These are phyloP conservation scores for Paxillus rubicundulus DNA, from an alignment of 768 basidiomycete species.

Conservation along the genomic window DNA sequence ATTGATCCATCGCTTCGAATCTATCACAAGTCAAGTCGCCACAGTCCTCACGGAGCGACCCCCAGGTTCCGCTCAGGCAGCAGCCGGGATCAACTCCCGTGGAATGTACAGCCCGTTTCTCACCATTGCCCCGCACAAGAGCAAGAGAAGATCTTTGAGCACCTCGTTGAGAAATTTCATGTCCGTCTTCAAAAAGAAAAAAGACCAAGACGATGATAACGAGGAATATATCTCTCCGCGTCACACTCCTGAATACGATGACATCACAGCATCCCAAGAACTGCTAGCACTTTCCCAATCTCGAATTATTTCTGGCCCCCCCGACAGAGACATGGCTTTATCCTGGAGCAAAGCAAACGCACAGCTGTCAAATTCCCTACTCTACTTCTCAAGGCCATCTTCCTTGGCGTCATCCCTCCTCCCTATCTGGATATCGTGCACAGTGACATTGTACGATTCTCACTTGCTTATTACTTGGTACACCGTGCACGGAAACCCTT, in stretches of 20 bases:
- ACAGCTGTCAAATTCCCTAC: slow-evolving; percentile 31
- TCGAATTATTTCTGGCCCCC: slow-evolving; percentile 1
- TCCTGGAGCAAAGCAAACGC: not conserved
- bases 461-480: slow-evolving; percentile 50
- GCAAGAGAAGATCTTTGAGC: slow-evolving; percentile 51
- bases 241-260: slow-evolving; percentile 8
- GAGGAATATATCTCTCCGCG: slow-evolving; percentile 12
- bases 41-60: slow-evolving; percentile 9
- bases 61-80: slow-evolving; percentile 11
- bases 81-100: slow-evolving; percentile 14
- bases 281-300: not conserved
- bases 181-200: slow-evolving; percentile 56
- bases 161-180: slow-evolving; percentile 64
- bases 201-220: slow-evolving; percentile 27
- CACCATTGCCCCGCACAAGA: slow-evolving; percentile 30
- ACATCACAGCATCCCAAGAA: not conserved
- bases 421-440: slow-evolving; percentile 52
- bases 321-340: not conserved
- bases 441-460: slow-evolving; percentile 33
- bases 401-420: slow-evolving; percentile 22
- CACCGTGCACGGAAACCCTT: slow-evolving; percentile 39
- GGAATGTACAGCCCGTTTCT: slow-evolving; percentile 16
- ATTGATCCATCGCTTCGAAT: slow-evolving; percentile 53
- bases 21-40: slow-evolving; percentile 31
- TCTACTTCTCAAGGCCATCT: slow-evolving; percentile 44